These are phyloP conservation scores for Rhodamnia argentea DNA, from an alignment of 345 rosid genomes.

Conservation along the genomic window DNA sequence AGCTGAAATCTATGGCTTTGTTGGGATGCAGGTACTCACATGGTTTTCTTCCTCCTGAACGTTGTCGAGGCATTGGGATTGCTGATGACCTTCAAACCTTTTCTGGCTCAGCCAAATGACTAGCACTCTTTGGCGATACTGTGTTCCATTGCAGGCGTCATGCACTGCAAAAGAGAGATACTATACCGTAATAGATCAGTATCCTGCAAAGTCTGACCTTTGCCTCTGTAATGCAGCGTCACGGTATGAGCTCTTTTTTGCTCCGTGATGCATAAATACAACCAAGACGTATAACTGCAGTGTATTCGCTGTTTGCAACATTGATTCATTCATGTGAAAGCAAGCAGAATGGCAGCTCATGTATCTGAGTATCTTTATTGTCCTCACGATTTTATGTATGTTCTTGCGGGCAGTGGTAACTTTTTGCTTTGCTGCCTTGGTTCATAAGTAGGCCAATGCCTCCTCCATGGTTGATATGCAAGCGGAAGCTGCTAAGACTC, in stretches of 20 bases:
- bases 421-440: not conserved
- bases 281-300: not conserved
- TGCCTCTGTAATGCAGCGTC: not conserved
- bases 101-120: conserved; percentile 16
- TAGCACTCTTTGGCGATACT: not conserved
- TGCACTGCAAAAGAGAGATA: not conserved
- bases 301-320: not conserved
- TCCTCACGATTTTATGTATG: not conserved
- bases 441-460: not conserved
- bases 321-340: not conserved
- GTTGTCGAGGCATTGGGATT: conserved; percentile 33
- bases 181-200: not conserved
- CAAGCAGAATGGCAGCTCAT: not conserved
- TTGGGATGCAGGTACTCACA: conserved; percentile 20
- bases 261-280: not conserved
- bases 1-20: not conserved
- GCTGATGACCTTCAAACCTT: conserved; percentile 37
- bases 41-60: conserved; percentile 39
- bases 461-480: not conserved
- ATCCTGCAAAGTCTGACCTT: not conserved
- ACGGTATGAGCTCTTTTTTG: not conserved
- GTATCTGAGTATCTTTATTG: not conserved
- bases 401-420: not conserved
- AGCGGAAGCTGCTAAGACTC: not conserved
- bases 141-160: not conserved